Evolutionary conservation across 1,139 yeast species (phyloP).

Genomic region (Oligophagozyma castellii): DNA sequence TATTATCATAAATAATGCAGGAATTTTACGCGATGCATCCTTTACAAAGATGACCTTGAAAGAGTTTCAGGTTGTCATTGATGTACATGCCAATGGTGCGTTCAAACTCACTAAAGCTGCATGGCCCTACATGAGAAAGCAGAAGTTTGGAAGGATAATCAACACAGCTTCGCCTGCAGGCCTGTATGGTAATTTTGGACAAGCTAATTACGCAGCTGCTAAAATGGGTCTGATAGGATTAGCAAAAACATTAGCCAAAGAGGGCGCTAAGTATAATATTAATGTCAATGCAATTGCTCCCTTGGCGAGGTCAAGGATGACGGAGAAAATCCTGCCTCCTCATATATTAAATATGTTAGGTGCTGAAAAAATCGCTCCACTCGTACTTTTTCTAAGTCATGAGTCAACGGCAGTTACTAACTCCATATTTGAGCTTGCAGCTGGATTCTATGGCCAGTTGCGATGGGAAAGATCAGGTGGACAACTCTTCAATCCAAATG

Average conservation of each 20-base stretch:
- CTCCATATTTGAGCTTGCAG: slow-evolving; percentile 83
- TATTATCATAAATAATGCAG: slow-evolving; percentile 85
- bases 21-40: slow-evolving; percentile 58
- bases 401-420: slow-evolving; percentile 47
- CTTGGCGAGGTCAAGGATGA: slow-evolving; percentile 91
- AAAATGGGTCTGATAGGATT: slow-evolving; percentile 83
- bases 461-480: slow-evolving; percentile 95
- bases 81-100: slow-evolving; percentile 85
- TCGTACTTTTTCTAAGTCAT: slow-evolving; percentile 70
- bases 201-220: slow-evolving; percentile 91
- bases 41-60: slow-evolving; percentile 70
- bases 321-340: slow-evolving; percentile 79
- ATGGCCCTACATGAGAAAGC: slow-evolving; percentile 82
- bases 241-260: slow-evolving; percentile 90
- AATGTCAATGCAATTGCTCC: slow-evolving; percentile 84
- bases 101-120: slow-evolving; percentile 79
- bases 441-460: slow-evolving; percentile 83
- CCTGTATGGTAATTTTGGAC: slow-evolving; percentile 92
- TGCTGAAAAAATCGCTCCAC: slow-evolving; percentile 84
- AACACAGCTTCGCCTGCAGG: slow-evolving; percentile 97
- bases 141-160: slow-evolving; percentile 74
- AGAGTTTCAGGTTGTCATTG: slow-evolving; percentile 68
- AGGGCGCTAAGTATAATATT: slow-evolving; percentile 78
- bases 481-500: slow-evolving; percentile 65
- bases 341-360: slow-evolving; percentile 66